phyloP scores from a whole-genome alignment of 495 filamentous ascomycete genomes.

The Tuber brumale region DNA sequence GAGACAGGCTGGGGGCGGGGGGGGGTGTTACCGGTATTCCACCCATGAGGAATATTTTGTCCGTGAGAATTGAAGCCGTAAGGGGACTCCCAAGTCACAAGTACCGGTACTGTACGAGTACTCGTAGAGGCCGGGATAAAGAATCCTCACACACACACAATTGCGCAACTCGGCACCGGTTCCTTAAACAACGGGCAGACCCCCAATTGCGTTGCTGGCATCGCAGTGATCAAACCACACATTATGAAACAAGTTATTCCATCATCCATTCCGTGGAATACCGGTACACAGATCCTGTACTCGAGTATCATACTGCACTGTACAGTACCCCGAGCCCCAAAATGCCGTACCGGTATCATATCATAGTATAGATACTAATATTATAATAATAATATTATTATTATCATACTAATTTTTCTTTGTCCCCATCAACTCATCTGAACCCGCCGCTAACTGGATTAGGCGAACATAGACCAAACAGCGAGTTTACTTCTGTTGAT shows the following conservation, averaged over 20 bases:
- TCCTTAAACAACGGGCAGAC: neutral
- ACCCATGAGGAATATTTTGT: neutral
- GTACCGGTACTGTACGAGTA: too few species aligned
- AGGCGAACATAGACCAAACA: neutral
- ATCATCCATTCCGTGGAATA: neutral
- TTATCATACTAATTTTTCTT: too few species aligned
- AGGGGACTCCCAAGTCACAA: neutral
- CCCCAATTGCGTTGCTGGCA: neutral
- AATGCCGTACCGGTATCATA: too few species aligned
- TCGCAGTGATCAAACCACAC: too few species aligned
- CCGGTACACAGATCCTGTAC: neutral
- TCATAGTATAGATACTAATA: too few species aligned
- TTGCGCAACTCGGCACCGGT: neutral
- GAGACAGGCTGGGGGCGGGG: neutral
- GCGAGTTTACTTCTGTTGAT: neutral
- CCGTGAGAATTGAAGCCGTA: neutral
- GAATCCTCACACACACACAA: neutral
- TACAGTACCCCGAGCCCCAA: too few species aligned
- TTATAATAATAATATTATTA: too few species aligned
- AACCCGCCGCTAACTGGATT: neutral
- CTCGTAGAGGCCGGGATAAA: neutral
- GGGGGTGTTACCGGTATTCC: too few species aligned
- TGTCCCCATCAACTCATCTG: neutral
- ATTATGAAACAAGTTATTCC: neutral
- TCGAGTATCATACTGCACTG: too few species aligned